Evolutionary conservation across 495 filamentous ascomycete species (phyloP).

Genomic region (Aspergillus diversus): DNA sequence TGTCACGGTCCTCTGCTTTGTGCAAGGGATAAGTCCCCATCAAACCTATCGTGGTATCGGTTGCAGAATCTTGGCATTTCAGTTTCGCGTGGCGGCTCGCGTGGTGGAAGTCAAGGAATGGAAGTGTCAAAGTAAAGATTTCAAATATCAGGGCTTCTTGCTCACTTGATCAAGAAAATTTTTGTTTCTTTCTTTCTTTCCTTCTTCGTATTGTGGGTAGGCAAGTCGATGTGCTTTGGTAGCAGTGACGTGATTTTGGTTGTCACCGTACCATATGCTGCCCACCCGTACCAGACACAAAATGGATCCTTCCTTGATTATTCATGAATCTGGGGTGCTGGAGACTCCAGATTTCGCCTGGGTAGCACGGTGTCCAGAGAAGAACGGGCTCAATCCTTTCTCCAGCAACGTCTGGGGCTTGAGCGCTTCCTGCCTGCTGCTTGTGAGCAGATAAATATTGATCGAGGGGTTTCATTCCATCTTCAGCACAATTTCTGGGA

Average conservation of each 20-base stretch:
- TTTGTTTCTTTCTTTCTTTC: no score
- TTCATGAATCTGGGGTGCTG: constrained; percentile 28
- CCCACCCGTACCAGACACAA: constrained; percentile 3
- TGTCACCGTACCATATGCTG: constrained; percentile 5
- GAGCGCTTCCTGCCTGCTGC: no score
- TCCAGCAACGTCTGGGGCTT: neutral
- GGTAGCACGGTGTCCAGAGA: neutral
- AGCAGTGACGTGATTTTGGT: neutral
- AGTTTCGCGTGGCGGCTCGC: constrained; percentile 8
- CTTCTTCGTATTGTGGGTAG: no score
- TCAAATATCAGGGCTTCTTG: neutral
- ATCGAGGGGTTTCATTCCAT: no score
- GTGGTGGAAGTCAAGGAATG: constrained; percentile 8
- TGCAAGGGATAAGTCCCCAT: neutral
- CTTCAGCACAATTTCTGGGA: no score
- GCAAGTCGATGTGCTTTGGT: neutral
- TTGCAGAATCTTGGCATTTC: constrained; percentile 1
- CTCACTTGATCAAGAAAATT: neutral
- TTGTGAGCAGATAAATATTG: no score
- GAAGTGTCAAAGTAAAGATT: neutral
- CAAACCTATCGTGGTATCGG: neutral
- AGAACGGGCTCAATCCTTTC: neutral
- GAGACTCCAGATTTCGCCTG: constrained; percentile 26
- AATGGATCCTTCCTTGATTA: constrained; percentile 14
- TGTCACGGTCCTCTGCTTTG: neutral